These are phyloP conservation scores for Cladosporium sp. DNA, from an alignment of 2,329 filamentous ascomycete species.

Conservation along the genomic window DNA sequence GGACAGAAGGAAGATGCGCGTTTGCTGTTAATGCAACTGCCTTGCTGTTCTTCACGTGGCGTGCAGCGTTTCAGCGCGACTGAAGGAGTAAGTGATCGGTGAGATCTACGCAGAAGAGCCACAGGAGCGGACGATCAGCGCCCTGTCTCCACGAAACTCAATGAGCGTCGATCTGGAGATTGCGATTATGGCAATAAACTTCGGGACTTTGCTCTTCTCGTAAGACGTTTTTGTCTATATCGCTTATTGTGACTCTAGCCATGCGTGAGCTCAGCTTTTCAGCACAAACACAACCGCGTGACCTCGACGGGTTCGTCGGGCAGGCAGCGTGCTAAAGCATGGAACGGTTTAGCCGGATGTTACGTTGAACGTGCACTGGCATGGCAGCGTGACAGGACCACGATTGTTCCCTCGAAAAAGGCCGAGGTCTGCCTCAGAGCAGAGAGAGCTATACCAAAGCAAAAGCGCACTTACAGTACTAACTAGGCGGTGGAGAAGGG, in stretches of 20 bases:
- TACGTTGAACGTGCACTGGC: slow-evolving; percentile 17
- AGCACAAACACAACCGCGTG: not conserved
- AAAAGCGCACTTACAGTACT: not conserved
- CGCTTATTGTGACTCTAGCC: not conserved
- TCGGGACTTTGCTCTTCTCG: slow-evolving; percentile 8
- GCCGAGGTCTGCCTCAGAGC: slow-evolving; percentile 7
- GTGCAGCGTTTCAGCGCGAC: slow-evolving; percentile 12
- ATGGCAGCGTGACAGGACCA: not conserved
- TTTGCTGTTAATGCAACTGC: not conserved
- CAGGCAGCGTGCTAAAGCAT: slow-evolving; percentile 2
- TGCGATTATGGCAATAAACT: slow-evolving; percentile 5
- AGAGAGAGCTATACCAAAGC: not conserved
- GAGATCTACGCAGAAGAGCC: slow-evolving; percentile 11
- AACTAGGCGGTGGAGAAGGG: not conserved
- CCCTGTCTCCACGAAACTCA: not conserved
- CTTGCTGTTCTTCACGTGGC: slow-evolving; percentile 15
- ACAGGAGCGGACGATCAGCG: slow-evolving; percentile 1
- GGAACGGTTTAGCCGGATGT: not conserved
- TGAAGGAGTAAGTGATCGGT: slow-evolving; percentile 13
- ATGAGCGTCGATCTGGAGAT: slow-evolving; percentile 17
- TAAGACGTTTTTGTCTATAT: not conserved
- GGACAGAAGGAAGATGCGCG: not conserved
- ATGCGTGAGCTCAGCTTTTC: not conserved
- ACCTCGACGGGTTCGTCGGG: not conserved
- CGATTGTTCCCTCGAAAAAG: not conserved